Base-by-base conservation (phyloP, 208 protist genomes). In the Trypanosoma avium region DNA sequence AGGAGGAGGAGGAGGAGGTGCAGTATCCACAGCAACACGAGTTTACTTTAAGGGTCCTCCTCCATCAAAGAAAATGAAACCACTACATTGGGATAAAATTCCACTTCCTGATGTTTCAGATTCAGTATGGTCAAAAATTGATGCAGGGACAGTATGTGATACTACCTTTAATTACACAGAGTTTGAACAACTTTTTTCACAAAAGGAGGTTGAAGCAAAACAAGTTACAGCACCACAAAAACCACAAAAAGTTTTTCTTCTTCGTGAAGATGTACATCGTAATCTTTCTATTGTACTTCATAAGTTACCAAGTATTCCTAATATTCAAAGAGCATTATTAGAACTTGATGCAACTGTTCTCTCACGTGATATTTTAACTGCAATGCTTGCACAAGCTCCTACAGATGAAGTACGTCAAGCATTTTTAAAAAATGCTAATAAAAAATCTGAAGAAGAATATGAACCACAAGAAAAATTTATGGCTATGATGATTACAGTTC, bases 261-360 rank as follows among this genome's bases (percentile, higher is more conserved):
- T 79, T 13, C 61, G 50, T 21, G 73, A 62, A 12, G 61, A 71
- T 30, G 22, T 62, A 36, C 55, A 71, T 32, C 67, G 59, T 6
- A 79, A 79, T 57, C 60, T 79, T 19, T 79, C 73, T 21, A 79
- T 79, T 67, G 56, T 79, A 10, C 52, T 76, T 8, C 73, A 79
- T 53, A 76, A 75, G 24, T 35, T 77, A 17, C 64, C 58, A 19
- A 67, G 53, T 36, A 62, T 77, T 27, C 52, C 58, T 24, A 71
- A 77, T 53, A 52, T 74, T 27, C 68, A 74, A 26, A 47, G 61
- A 19, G 68, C 68, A 22, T 24, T 74, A 24, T 24, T 74, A 24
- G 68, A 74, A n/a, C 50, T 74, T 29, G 61, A 74, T 45, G 43
- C 52, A 17, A 55, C 49, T 27, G 40, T 63, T 36, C 68, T 74